These are phyloP conservation scores for Daldinia childiae DNA, from an alignment of 495 filamentous ascomycete species.

Conservation along the genomic window DNA sequence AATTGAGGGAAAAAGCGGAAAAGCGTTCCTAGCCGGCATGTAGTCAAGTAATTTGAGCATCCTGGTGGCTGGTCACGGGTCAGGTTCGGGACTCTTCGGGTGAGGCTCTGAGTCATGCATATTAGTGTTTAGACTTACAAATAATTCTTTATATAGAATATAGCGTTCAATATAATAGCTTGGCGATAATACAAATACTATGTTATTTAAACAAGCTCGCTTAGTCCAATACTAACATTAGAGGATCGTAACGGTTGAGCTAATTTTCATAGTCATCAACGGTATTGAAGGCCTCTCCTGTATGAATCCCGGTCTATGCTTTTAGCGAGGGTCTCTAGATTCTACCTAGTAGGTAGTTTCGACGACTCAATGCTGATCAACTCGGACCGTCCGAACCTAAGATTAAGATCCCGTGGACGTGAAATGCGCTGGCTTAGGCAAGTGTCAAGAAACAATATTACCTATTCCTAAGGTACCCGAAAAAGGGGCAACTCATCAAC, in stretches of 20 bases:
- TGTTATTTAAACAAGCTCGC: conserved; percentile 1
- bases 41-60: conserved; percentile 9
- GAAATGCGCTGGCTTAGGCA: neutral
- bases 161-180: neutral
- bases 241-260: neutral
- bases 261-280: neutral
- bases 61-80: conserved; percentile 27
- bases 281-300: neutral
- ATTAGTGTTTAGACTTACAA: conserved; percentile 2
- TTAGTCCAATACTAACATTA: neutral
- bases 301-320: neutral
- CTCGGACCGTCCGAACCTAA: neutral
- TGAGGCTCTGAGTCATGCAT: conserved; percentile 20
- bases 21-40: neutral
- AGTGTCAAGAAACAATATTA: neutral
- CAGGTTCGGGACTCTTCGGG: conserved; percentile 21
- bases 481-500: neutral
- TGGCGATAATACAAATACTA: neutral
- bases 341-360: neutral
- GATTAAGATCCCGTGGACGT: neutral
- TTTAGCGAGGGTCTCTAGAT: neutral
- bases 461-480: neutral
- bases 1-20: neutral
- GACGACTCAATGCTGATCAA: too few relatives aligned
- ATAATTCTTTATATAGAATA: conserved; percentile 12